phyloP scores from a whole-genome alignment of 495 filamentous ascomycete species.

The Parathielavia hyrcaniae region DNA sequence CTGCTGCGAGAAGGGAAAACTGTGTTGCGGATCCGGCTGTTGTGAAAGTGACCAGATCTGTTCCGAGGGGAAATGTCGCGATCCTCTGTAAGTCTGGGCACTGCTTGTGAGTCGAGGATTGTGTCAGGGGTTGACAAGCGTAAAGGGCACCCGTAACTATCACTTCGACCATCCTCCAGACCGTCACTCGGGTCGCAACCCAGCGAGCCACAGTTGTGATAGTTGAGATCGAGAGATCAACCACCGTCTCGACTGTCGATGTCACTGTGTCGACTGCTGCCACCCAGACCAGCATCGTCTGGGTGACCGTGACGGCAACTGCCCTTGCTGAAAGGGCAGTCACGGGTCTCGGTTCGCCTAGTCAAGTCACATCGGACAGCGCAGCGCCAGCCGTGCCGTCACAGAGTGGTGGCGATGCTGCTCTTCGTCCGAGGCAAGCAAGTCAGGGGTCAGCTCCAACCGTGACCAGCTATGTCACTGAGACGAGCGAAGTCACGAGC shows the following conservation, averaged over 20 bases:
- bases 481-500: conserved; percentile 18
- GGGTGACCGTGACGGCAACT: conserved; percentile 23
- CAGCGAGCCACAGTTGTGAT: conserved; percentile 27
- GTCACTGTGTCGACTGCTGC: conserved; percentile 26
- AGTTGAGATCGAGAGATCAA: conserved; percentile 24
- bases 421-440: conserved; percentile 10
- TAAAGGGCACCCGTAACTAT: conserved; percentile 22
- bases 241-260: conserved; percentile 22
- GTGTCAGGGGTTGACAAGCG: not conserved
- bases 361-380: not conserved
- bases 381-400: not conserved
- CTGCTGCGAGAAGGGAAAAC: conserved; percentile 23
- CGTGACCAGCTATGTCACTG: conserved; percentile 20
- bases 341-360: not conserved
- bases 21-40: conserved; percentile 31
- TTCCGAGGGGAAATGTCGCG: conserved; percentile 26
- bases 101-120: not conserved
- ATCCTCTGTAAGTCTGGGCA: conserved; percentile 23
- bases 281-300: conserved; percentile 26
- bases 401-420: not conserved
- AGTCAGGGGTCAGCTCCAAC: conserved; percentile 9
- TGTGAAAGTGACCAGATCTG: conserved; percentile 29
- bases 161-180: conserved; percentile 20
- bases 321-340: conserved; percentile 9
- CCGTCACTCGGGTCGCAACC: conserved; percentile 19